Percentiles rank a stretch among this genome's conserved stretches.
Conservation (phyloP, 495 filamentous ascomycete genomes). For the Talaromyces borbonicus region DNA sequence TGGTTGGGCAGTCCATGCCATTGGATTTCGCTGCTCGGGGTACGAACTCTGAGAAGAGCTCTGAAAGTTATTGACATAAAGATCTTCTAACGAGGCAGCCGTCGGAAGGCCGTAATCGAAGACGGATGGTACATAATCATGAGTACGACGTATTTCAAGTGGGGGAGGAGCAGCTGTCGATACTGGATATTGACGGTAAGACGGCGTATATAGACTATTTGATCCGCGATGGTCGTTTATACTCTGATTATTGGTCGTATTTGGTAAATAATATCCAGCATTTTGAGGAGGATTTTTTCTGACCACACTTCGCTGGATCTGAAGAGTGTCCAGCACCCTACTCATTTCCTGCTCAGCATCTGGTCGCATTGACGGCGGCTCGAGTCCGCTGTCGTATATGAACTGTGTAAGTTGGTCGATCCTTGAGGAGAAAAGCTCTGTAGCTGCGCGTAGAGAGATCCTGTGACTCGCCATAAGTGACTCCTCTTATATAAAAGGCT, state of each 20-base stretch:
- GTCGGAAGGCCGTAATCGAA: slow-evolving; percentile 37
- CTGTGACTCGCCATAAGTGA: slow-evolving; percentile 13
- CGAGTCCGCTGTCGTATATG: slow-evolving; percentile 33
- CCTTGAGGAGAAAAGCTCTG: slow-evolving; percentile 37
- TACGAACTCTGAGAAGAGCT: neutral
- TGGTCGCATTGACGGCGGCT: slow-evolving; percentile 31
- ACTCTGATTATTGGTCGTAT: neutral
- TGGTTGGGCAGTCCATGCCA: slow-evolving; percentile 12
- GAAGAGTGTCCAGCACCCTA: slow-evolving; percentile 34
- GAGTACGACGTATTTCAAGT: slow-evolving; percentile 4
- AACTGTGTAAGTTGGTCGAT: slow-evolving; percentile 39
- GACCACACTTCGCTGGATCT: slow-evolving; percentile 25
- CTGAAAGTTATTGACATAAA: slow-evolving; percentile 25
- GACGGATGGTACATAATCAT: slow-evolving; percentile 20
- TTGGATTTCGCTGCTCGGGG: slow-evolving; percentile 1
- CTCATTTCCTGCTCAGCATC: slow-evolving; percentile 38
- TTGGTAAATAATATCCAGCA: neutral
- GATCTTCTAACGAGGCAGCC: slow-evolving; percentile 30
- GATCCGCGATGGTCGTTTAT: neutral
- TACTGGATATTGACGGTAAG: neutral
- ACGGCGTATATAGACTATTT: neutral
- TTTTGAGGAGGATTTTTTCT: slow-evolving; percentile 5
- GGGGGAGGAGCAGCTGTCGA: neutral
- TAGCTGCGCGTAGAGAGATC: slow-evolving; percentile 38
- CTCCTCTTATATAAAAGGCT: too few relatives aligned